Base-by-base conservation (phyloP, 2,329 filamentous ascomycete genomes). In the Aspergillus ruber region DNA sequence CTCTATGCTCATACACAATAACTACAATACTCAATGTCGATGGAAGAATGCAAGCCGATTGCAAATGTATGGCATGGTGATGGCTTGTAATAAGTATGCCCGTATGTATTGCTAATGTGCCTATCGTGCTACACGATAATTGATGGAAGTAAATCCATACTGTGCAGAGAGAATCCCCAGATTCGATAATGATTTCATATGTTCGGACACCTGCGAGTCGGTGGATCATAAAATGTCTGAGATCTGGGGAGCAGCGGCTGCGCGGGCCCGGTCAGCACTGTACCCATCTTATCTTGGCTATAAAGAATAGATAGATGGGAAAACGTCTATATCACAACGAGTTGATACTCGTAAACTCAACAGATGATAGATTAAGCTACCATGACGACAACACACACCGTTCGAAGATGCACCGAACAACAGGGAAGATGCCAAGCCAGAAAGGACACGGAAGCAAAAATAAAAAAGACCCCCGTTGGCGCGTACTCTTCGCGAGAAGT, bases 391-490 rank as follows among this genome's bases (percentile, higher is more conserved):
- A 7, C 6, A 35, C 32, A 35, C 13, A 35, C 33, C 25, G 10
- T 18, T 36, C n/a, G 17, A 36, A 9, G n/a, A n/a, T 36, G 33
- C n/a, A 36, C 3, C 17, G 33, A 36, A 36, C 39, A 41, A 20
- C 18, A 18, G 17, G 18, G 43, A 40, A 36, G 44, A 46, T 25
- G 38, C 44, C 42, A 35, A 8, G 23, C 39, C 45, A 49, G 27
- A 20, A 36, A 18, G 17, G 17, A 46, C 44, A 15, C 35, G 48
- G 40, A 48, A 47, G 50, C 55, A 56, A 59, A 55, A 65, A 61
- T 65, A 66, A 67, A 64, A 65, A 60, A 65, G 63, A 52, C 56
- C 36, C 21, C 21, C 17, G 55, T 47, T 40, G 56, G 42, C 50
- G 58, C 58, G 59, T 35, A n/a, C 32, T 35, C 56, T 56, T 61